Base-by-base conservation (phyloP, 495 filamentous ascomycete genomes). In the Filosporella fistucella region DNA sequence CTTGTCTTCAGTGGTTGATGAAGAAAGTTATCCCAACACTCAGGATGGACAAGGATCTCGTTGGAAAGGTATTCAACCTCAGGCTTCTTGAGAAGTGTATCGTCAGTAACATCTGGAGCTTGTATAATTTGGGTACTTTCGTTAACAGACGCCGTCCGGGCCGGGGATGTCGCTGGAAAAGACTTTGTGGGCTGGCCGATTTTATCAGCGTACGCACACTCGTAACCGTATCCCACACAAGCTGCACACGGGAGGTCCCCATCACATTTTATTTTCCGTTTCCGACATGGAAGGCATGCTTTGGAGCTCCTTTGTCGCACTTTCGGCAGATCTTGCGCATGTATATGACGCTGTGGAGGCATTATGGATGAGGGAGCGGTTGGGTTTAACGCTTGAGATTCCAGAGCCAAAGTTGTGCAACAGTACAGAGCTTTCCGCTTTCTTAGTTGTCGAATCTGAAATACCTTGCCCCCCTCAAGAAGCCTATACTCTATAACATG, bases 241-340 rank as follows among this genome's bases (percentile, higher is more conserved):
- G 30, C 35, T 34, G 25, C 47, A 23, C 52, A 55, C 9, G 46
- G 46, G 10, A 34, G n/a, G 2, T 23, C 16, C 1, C 52, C 52
- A 30, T 55, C 52, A 28, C 52, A 55, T 34, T 55, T 55, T 17
- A 55, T 77, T 52, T 80, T 80, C 52, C 77, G 60, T 26, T 47
- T 50, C 20, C 47, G 2, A 29, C 52, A 55, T 36, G 52, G 52
- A n/a, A 21, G 28, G 21, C 52, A 55, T 1, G 52, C 52, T 33
- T n/a, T n/a, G n/a, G n/a, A n/a, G n/a, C n/a, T n/a, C n/a, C n/a
- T n/a, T n/a, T n/a, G n/a, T n/a, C n/a, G n/a, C n/a, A n/a, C n/a
- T n/a, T n/a, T n/a, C n/a, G n/a, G n/a, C n/a, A n/a, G n/a, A n/a
- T n/a, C n/a, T n/a, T n/a, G n/a, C n/a, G n/a, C n/a, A n/a, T n/a